Evolutionary conservation across 2,329 filamentous ascomycete species (phyloP).

Genomic region (Ceratocystis diversiconidia): DNA sequence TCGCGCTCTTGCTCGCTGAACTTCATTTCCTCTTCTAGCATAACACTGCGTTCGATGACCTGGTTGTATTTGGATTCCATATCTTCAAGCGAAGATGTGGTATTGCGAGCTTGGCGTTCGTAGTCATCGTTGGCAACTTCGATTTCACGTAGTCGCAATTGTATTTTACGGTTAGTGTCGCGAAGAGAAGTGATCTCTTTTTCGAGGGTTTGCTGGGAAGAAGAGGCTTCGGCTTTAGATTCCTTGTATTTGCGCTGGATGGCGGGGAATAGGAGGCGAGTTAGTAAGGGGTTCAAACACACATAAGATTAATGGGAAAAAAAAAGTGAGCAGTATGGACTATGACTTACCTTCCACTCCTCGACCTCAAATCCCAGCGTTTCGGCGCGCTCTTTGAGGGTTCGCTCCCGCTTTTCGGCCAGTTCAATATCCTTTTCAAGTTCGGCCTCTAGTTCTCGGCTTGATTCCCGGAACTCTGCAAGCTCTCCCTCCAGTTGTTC

Average conservation of each 20-base stretch:
- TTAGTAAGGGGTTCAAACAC: constrained; percentile 10
- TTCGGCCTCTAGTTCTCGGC: constrained; percentile 84
- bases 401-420: constrained; percentile 81
- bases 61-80: constrained; percentile 95
- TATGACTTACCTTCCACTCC: constrained; percentile 80
- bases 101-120: constrained; percentile 89
- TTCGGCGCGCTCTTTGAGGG: constrained; percentile 77
- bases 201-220: constrained; percentile 72
- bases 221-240: constrained; percentile 73
- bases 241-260: constrained; percentile 89
- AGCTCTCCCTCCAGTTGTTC: constrained; percentile 83
- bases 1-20: constrained; percentile 86
- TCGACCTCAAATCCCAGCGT: constrained; percentile 76
- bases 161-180: constrained; percentile 66
- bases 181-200: constrained; percentile 91
- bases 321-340: background rate
- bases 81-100: constrained; percentile 88
- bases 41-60: constrained; percentile 76
- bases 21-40: constrained; percentile 92
- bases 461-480: constrained; percentile 84
- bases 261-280: background rate
- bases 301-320: background rate
- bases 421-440: constrained; percentile 92
- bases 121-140: constrained; percentile 98
- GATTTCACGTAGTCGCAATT: constrained; percentile 77